These are phyloP conservation scores for Aspergillus diversus DNA, from an alignment of 495 filamentous ascomycete genomes.

Conservation along the genomic window DNA sequence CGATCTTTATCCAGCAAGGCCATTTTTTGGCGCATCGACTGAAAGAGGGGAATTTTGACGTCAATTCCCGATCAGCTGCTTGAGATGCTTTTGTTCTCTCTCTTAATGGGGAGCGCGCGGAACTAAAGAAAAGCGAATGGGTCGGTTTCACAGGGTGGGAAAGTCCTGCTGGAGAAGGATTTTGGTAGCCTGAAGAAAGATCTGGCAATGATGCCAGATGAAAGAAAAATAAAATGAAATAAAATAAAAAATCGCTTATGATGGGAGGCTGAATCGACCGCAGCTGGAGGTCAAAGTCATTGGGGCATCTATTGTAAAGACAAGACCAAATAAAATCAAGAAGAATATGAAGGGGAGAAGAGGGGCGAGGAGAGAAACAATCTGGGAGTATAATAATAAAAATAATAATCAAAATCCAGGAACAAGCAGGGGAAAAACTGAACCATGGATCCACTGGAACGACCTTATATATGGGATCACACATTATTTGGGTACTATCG, in stretches of 20 bases:
- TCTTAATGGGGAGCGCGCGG: too few species aligned
- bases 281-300: too few species aligned
- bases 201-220: too few species aligned
- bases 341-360: background rate
- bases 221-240: too few species aligned
- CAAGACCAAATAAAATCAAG: background rate
- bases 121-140: too few species aligned
- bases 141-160: too few species aligned
- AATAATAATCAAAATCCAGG: conserved; percentile 1
- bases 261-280: too few species aligned
- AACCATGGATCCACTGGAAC: conserved; percentile 19
- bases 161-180: too few species aligned
- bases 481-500: conserved; percentile 1
- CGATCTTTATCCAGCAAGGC: conserved; percentile 47
- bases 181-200: too few species aligned
- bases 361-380: conserved; percentile 10
- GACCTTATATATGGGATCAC: conserved; percentile 10
- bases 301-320: too few species aligned
- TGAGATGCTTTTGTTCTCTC: too few species aligned
- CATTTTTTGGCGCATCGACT: conserved; percentile 26
- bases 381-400: background rate
- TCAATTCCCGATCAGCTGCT: background rate
- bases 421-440: conserved; percentile 19
- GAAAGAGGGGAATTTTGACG: conserved; percentile 7
- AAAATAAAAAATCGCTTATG: too few species aligned